phyloP scores from a whole-genome alignment of 116 monocot species.

The Papilionanthe hybrid region DNA sequence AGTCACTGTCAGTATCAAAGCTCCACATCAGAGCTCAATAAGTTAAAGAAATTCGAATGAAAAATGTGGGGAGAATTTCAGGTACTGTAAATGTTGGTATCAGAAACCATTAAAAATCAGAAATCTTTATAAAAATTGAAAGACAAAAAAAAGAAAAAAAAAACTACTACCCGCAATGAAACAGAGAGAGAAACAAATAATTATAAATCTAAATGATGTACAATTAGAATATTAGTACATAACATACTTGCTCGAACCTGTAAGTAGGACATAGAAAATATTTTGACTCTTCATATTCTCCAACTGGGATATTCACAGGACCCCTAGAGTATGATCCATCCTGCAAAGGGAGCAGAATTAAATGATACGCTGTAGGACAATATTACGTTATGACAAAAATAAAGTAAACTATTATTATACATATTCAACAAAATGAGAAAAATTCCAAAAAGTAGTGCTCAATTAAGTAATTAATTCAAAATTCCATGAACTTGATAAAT shows the following conservation, averaged over 20 bases:
- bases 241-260: constrained; percentile 82
- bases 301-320: constrained; percentile 69
- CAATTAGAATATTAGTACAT: neutral
- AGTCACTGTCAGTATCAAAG: neutral
- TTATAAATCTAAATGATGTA: neutral
- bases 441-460: neutral
- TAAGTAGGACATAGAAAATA: constrained; percentile 83
- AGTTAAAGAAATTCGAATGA: neutral
- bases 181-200: neutral
- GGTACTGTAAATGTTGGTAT: neutral
- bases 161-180: neutral
- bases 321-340: constrained; percentile 99
- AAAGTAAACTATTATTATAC: neutral
- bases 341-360: constrained; percentile 41
- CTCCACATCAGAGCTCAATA: neutral
- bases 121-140: neutral
- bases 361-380: neutral
- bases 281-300: constrained; percentile 68
- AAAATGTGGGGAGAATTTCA: neutral
- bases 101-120: neutral
- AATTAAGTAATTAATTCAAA: neutral
- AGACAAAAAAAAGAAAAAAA: neutral
- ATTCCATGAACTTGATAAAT: neutral
- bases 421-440: neutral
- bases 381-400: neutral